Conservation (phyloP, 1,284 basidiomycete species). For the Schizophyllum commune region DNA sequence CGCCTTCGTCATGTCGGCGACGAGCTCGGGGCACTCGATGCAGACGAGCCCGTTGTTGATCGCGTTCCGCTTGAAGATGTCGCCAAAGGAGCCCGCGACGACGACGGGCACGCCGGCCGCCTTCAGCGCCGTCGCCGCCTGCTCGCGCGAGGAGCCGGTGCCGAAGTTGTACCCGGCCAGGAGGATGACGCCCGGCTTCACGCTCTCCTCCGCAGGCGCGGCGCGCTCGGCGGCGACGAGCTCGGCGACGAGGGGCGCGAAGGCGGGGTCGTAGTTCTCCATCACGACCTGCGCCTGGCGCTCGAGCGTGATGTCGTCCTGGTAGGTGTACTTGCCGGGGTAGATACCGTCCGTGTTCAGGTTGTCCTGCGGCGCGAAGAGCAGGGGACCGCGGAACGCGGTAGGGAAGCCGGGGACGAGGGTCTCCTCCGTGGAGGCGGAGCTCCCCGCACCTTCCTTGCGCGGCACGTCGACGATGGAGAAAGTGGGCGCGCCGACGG, state of each 20-base stretch:
- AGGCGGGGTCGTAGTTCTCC: constrained; percentile 96
- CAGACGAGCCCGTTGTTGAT: constrained; percentile 99
- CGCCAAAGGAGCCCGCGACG: constrained; percentile 94
- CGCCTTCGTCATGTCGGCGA: constrained; percentile 72
- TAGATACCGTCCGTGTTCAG: constrained; percentile 98
- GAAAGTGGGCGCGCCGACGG: constrained; percentile 48
- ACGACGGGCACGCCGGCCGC: constrained; percentile 91
- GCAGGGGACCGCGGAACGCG: constrained; percentile 74
- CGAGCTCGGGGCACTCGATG: constrained; percentile 85
- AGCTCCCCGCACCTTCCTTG: not conserved
- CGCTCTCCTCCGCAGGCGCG: constrained; percentile 16
- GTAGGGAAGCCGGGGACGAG: constrained; percentile 79
- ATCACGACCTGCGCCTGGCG: constrained; percentile 96
- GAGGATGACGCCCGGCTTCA: constrained; percentile 65
- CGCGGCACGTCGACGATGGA: constrained; percentile 27
- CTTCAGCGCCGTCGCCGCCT: constrained; percentile 96
- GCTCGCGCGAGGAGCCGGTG: constrained; percentile 97
- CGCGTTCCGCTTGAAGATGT: constrained; percentile 98
- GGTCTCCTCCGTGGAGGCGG: constrained; percentile 38
- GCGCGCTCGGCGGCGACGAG: constrained; percentile 23
- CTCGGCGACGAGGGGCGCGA: constrained; percentile 68
- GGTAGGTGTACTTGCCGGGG: constrained; percentile 99
- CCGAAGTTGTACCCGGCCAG: constrained; percentile 98
- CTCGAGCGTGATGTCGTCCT: constrained; percentile 96
- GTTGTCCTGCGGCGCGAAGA: constrained; percentile 97